phyloP scores from a whole-genome alignment of 2,329 filamentous ascomycete species.

The Botrytis fragariae region DNA sequence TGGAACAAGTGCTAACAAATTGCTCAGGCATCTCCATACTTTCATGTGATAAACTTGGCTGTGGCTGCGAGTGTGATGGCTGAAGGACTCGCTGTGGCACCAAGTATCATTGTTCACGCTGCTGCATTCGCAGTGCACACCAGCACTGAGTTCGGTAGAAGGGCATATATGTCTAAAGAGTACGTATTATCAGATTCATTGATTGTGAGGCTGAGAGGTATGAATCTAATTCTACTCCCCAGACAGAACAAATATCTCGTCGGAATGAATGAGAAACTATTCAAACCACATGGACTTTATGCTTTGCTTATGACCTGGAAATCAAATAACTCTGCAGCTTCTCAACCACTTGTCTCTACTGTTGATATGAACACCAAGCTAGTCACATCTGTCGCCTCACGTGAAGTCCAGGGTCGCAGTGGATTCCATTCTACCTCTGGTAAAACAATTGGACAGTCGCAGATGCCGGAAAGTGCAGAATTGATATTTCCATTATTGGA shows the following conservation, averaged over 20 bases:
- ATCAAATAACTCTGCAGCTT: constrained; percentile 36
- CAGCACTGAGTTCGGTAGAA: constrained; percentile 14
- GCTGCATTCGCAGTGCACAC: constrained; percentile 14
- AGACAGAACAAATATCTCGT: constrained; percentile 52
- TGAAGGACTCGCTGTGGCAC: constrained; percentile 39
- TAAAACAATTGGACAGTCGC: constrained; percentile 41
- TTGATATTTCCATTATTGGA: constrained; percentile 43
- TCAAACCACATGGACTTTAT: constrained; percentile 55
- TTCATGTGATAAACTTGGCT: constrained; percentile 45
- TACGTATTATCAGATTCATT: constrained; percentile 42
- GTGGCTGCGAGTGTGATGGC: constrained; percentile 15
- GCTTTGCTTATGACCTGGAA: constrained; percentile 55
- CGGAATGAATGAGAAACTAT: constrained; percentile 54
- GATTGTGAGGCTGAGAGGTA: constrained; percentile 33
- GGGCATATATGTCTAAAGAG: constrained; percentile 20
- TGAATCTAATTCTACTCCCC: constrained; percentile 21
- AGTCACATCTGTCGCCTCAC: constrained; percentile 37
- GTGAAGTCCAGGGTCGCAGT: constrained; percentile 28
- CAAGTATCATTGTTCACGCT: constrained; percentile 40
- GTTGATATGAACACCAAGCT: constrained; percentile 41
- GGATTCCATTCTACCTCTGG: constrained; percentile 40
- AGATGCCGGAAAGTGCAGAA: constrained; percentile 42
- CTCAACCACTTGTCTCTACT: constrained; percentile 23
- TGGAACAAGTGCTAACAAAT: constrained; percentile 26
- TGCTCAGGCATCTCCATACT: constrained; percentile 42